Base-by-base conservation (phyloP, 75 land plant species). In the Ceratopteris richardii region DNA sequence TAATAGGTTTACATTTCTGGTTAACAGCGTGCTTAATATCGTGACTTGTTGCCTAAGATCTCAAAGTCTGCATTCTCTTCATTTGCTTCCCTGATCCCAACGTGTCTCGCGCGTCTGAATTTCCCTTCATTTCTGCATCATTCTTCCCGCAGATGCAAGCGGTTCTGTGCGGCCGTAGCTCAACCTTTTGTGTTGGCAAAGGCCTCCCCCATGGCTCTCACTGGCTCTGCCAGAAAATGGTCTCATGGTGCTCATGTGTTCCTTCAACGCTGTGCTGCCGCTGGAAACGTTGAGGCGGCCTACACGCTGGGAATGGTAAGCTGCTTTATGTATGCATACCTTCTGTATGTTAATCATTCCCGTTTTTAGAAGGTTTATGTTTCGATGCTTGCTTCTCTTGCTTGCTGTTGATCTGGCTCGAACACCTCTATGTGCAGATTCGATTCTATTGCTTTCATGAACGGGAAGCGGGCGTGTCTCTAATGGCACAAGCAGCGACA, bases 401-500 rank as follows among this genome's bases (percentile, higher is more conserved):
- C n/a, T 11, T 1, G 2, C 2, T 37, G 10, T 16, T 29, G 16
- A 56, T 51, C 14, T 33, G 37, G 9, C 22, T 63, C 26, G n/a
- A n/a, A n/a, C n/a, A n/a, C n/a, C n/a, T n/a, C n/a, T n/a, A n/a
- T n/a, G n/a, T 10, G 2, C 73, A 81, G 88, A 82, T 85, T 29
- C 79, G 76, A 2, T 85, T 85, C 74, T 85, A 85, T 74, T 85
- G 88, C 44, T 41, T 85, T 9, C 41, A 60, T 11, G 75, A 75
- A 39, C 39, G 82, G 41, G 76, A 57, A 0, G 65, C 67, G 19
- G 94, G 94, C 4, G 81, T 82, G 0, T 79, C 88, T 18, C 44
- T 88, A 21, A 85, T 88, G 90, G 86, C 88, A 0, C 79, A 82
- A 40, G 94, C 94, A 1, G 94, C 94, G 47, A 81, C 82, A 9